These are phyloP conservation scores for Glomus cerebriforme DNA, from an alignment of 192 early-diverging fungal species.

Conservation along the genomic window DNA sequence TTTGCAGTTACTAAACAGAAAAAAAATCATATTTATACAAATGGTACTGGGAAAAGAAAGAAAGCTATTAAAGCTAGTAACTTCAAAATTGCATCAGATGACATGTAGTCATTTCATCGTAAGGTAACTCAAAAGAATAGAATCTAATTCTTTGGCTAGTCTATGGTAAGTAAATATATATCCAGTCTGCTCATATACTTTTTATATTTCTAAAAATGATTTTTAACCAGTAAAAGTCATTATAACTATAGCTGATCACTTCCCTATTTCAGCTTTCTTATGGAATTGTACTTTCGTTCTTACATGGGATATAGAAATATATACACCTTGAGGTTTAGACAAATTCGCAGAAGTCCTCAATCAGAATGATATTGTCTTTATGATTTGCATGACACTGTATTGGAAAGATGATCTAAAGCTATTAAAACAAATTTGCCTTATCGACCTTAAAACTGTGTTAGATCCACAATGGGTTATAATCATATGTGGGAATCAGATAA, in stretches of 20 bases:
- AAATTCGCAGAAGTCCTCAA: slow-evolving; percentile 1
- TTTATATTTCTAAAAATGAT: slow-evolving; percentile 5
- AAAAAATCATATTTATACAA: slow-evolving; percentile 17
- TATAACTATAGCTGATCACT: background rate
- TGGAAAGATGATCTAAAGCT: too few species aligned
- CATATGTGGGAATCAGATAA: slow-evolving; percentile 3
- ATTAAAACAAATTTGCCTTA: too few species aligned
- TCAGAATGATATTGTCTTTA: background rate
- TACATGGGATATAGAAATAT: too few species aligned
- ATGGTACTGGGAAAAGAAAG: slow-evolving; percentile 5
- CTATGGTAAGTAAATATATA: slow-evolving; percentile 12
- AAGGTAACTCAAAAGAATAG: slow-evolving; percentile 6
- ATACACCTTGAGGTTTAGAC: background rate
- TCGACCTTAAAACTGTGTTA: too few species aligned
- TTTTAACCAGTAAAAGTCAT: slow-evolving; percentile 7
- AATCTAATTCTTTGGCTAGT: slow-evolving; percentile 1
- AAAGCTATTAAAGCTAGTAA: slow-evolving; percentile 20
- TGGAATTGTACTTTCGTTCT: background rate
- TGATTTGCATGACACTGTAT: too few species aligned
- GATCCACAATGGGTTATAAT: too few species aligned
- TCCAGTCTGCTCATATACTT: slow-evolving; percentile 3
- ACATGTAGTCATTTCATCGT: background rate
- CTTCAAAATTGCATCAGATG: slow-evolving; percentile 23
- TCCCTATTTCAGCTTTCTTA: too few species aligned
- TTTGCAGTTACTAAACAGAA: slow-evolving; percentile 22